Conservation (phyloP, 331 rosid species). For the Spiraea crenata region DNA sequence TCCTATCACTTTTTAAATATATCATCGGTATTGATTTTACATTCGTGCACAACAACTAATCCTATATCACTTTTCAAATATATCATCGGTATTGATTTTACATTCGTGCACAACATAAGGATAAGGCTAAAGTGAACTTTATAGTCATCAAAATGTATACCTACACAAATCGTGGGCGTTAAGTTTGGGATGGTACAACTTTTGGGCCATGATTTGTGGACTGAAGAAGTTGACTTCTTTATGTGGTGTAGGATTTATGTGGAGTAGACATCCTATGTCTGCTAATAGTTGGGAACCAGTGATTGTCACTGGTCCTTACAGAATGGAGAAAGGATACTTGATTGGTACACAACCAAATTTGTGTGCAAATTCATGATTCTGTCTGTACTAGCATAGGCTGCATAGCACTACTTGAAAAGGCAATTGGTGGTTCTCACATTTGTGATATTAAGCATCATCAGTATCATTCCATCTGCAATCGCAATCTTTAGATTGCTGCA, state of each 20-base stretch:
- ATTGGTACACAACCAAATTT: constrained; percentile 5
- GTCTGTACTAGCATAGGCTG: background rate
- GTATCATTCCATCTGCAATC: too few species aligned
- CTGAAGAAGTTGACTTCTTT: constrained; percentile 2
- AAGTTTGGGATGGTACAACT: background rate
- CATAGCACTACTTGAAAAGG: background rate
- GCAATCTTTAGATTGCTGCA: too few species aligned
- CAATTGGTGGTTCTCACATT: background rate
- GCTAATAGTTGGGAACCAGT: background rate
- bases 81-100: too few species aligned
- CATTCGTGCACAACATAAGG: too few species aligned
- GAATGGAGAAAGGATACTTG: background rate
- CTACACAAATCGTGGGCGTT: background rate
- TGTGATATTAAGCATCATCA: too few species aligned
- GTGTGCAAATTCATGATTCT: constrained; percentile 2
- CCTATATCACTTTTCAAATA: too few species aligned
- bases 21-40: too few species aligned
- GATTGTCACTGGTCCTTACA: background rate
- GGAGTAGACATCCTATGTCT: background rate
- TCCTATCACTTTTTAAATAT: too few species aligned
- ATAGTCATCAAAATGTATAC: background rate
- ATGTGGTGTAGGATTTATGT: too few species aligned
- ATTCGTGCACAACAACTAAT: too few species aligned
- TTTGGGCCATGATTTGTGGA: background rate
- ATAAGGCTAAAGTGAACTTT: background rate